Base-by-base conservation (phyloP, 495 filamentous ascomycete species). In the Daldinia childiae region DNA sequence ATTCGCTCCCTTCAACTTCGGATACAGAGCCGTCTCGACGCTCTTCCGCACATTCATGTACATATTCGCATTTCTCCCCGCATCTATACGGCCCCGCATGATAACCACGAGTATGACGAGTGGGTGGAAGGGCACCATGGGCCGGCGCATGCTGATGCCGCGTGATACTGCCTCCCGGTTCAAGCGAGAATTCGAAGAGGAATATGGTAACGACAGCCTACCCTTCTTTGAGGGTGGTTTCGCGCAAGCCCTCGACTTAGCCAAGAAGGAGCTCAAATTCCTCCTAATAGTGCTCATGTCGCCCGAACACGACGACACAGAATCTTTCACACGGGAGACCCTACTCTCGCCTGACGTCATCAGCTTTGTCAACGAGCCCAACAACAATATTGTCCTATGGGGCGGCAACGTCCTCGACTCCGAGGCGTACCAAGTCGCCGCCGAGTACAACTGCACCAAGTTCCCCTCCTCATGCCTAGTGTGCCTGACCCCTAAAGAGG, bases 281-380 rank as follows among this genome's bases (percentile, higher is more conserved):
- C 82, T 99, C 1, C 76, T 98, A 9, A 91, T 97, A 6, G 82
- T 98, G 4, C 84, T 98, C 6, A 78, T 97, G 15, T 93, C 93
- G 1, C 92, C 94, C 0, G 96, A 98, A 72, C 95, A 99, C 76
- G 95, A 98, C 72, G 93, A 97, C 72, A 98, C 92, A 3, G 85
- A 86, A 24, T 82, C 87, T n/a, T 99, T 94, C 82, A 89, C 95
- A 57, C 86, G 86, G 11, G 88, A 95, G 43, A 98, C 93, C 0
- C 86, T 99, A 0, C 84, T 96, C 7, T 86, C 90, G 11, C 87
- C 87, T 17, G 90, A 95, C 52, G 87, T 97, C 3, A 83, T 90
- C 17, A 77, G 82, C 26, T 97, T 92, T 65, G 73, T 98, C 75
- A 90, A 87, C 60, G 85, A 93, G 65, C 85, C 88, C 3, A 80